These are phyloP conservation scores for Monosporascus cannonballus DNA, from an alignment of 2,329 filamentous ascomycete species.

Conservation along the genomic window DNA sequence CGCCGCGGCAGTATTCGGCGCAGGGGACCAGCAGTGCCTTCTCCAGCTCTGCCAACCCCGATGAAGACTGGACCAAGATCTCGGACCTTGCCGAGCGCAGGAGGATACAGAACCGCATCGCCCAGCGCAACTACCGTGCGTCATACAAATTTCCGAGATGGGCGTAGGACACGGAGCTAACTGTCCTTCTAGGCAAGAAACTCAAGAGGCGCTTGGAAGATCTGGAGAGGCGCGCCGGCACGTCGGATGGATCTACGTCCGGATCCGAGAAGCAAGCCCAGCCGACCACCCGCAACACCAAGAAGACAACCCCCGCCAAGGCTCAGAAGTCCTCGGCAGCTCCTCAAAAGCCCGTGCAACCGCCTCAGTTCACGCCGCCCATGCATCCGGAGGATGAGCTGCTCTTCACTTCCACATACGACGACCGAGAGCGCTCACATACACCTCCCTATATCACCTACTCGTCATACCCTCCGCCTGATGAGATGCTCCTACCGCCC, in stretches of 20 bases:
- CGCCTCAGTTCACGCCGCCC: constrained; percentile 56
- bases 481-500: constrained; percentile 55
- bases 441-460: constrained; percentile 66
- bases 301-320: constrained; percentile 45
- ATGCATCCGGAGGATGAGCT: constrained; percentile 58
- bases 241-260: constrained; percentile 35
- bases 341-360: constrained; percentile 33
- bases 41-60: constrained; percentile 87
- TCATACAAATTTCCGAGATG: constrained; percentile 9
- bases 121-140: constrained; percentile 91
- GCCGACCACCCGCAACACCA: constrained; percentile 26
- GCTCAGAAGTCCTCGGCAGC: constrained; percentile 25
- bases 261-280: constrained; percentile 33
- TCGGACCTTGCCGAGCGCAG: constrained; percentile 91
- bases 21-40: constrained; percentile 90
- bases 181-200: constrained; percentile 65
- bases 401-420: constrained; percentile 55
- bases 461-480: constrained; percentile 60
- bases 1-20: constrained; percentile 61
- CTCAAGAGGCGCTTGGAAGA: constrained; percentile 85
- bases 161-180: constrained; percentile 1
- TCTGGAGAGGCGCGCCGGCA: constrained; percentile 70
- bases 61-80: constrained; percentile 99
- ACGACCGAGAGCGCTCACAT: constrained; percentile 62
- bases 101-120: constrained; percentile 95